Conservation (phyloP, 2,329 filamentous ascomycete genomes). For the Calycina marina region DNA sequence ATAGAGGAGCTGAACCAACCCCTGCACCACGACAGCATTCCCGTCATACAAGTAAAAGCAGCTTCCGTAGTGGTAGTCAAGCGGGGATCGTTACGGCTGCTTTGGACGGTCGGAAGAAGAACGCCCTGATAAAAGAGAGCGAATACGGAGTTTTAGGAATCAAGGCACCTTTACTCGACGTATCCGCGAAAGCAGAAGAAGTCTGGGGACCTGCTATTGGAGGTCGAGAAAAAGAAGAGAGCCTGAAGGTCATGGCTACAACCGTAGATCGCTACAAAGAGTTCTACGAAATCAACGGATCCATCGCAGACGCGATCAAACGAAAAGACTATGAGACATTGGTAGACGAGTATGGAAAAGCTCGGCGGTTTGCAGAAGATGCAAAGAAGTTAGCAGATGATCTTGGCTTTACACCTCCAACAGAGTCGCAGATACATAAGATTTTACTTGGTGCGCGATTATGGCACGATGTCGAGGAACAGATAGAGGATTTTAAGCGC, state of each 20-base stretch:
- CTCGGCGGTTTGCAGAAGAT: conserved; percentile 69
- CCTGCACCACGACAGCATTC: conserved; percentile 22
- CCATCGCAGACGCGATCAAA: conserved; percentile 72
- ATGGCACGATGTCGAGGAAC: conserved; percentile 87
- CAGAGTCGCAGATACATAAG: conserved; percentile 69
- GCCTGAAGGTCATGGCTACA: conserved; percentile 61
- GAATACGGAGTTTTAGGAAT: conserved; percentile 83
- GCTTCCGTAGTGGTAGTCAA: conserved; percentile 24
- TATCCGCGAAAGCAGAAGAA: conserved; percentile 87
- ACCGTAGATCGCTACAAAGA: conserved; percentile 68
- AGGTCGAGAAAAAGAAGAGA: conserved; percentile 80
- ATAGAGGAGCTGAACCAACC: conserved; percentile 40
- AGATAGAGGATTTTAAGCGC: conserved; percentile 75
- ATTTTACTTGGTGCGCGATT: conserved; percentile 81
- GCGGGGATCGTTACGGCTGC: conserved; percentile 11
- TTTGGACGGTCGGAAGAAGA: conserved; percentile 58
- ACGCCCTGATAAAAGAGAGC: conserved; percentile 81
- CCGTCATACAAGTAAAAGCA: conserved; percentile 24
- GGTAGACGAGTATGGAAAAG: conserved; percentile 73
- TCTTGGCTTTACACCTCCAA: conserved; percentile 41
- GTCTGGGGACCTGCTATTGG: conserved; percentile 92
- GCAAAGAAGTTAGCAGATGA: conserved; percentile 53
- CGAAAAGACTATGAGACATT: conserved; percentile 80
- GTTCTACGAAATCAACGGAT: conserved; percentile 66
- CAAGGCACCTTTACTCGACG: conserved; percentile 74